Percentiles rank a stretch among this genome's conserved stretches.
Conservation (phyloP, 2,329 filamentous ascomycete genomes). For the Fusarium sp. region DNA sequence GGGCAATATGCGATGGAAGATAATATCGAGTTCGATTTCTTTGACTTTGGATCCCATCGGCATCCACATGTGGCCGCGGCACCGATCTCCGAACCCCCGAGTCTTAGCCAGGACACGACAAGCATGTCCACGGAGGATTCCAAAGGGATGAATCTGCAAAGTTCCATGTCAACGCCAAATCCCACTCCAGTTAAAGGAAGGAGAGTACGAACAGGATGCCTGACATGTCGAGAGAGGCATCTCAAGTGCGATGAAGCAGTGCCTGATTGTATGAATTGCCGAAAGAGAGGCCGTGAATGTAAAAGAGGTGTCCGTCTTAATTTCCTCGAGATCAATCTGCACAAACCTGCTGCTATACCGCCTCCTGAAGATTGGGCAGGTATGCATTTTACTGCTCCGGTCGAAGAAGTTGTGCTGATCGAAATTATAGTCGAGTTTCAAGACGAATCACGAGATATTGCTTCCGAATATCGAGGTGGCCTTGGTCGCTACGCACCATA, state of each 20-base stretch:
- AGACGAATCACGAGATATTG: slow-evolving; percentile 90
- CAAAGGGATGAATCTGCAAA: slow-evolving; percentile 29
- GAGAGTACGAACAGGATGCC: slow-evolving; percentile 87
- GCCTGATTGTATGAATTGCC: slow-evolving; percentile 79
- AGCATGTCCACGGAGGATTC: slow-evolving; percentile 17
- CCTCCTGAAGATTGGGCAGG: slow-evolving; percentile 42
- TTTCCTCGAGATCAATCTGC: slow-evolving; percentile 87
- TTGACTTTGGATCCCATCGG: slow-evolving; percentile 17
- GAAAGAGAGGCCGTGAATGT: slow-evolving; percentile 87
- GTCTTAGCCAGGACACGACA: slow-evolving; percentile 11
- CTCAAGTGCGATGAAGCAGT: slow-evolving; percentile 87
- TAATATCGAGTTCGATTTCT: slow-evolving; percentile 9
- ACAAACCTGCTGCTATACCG: slow-evolving; percentile 69
- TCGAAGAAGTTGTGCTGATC: slow-evolving; percentile 21
- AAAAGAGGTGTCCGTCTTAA: slow-evolving; percentile 89
- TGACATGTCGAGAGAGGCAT: slow-evolving; percentile 90
- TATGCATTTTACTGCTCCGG: slow-evolving; percentile 25
- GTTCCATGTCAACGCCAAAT: slow-evolving; percentile 19
- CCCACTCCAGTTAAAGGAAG: slow-evolving; percentile 62
- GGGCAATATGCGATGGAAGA: slow-evolving; percentile 17
- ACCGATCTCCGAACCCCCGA: slow-evolving; percentile 25
- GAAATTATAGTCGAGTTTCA: slow-evolving; percentile 74
- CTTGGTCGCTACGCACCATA: slow-evolving; percentile 74
- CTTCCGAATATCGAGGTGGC: slow-evolving; percentile 89
- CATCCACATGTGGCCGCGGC: slow-evolving; percentile 14